Evolutionary conservation across 1,284 basidiomycete species (phyloP).

Genomic region (Malassezia cuniculi): DNA sequence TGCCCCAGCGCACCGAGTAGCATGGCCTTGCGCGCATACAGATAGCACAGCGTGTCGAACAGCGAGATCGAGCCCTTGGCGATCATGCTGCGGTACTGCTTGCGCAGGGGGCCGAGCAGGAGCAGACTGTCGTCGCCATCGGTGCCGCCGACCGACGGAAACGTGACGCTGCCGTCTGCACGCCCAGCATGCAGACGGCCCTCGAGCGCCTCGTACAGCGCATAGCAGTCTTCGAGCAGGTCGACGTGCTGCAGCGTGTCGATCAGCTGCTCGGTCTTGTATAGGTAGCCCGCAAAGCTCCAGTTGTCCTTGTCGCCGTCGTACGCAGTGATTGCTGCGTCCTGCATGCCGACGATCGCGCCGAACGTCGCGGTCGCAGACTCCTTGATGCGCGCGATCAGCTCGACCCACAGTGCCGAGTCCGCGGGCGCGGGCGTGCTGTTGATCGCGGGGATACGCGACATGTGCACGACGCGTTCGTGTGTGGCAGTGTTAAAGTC

Average conservation of each 20-base stretch:
- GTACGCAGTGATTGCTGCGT: constrained; percentile 19
- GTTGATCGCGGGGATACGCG: constrained; percentile 21
- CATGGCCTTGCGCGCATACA: constrained; percentile 71
- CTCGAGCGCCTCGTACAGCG: constrained; percentile 84
- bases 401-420: constrained; percentile 74
- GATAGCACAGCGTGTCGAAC: constrained; percentile 83
- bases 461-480: constrained; percentile 48
- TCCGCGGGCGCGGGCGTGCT: constrained; percentile 52
- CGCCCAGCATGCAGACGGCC: constrained; percentile 52
- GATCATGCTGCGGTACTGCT: constrained; percentile 77
- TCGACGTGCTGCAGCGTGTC: constrained; percentile 80
- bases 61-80: constrained; percentile 79
- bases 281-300: constrained; percentile 56
- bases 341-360: constrained; percentile 51
- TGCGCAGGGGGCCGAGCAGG: constrained; percentile 64
- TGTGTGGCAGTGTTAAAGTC: constrained; percentile 84
- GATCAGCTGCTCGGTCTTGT: constrained; percentile 72
- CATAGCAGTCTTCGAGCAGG: constrained; percentile 73
- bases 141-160: constrained; percentile 23
- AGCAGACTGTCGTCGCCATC: constrained; percentile 65
- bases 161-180: constrained; percentile 24
- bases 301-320: constrained; percentile 19
- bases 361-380: constrained; percentile 71
- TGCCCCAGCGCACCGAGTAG: constrained; percentile 62
- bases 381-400: constrained; percentile 79